Percentiles rank a stretch among this genome's conserved stretches.
Conservation (phyloP, 2,329 filamentous ascomycete species). For the Aspergillus jensenii region DNA sequence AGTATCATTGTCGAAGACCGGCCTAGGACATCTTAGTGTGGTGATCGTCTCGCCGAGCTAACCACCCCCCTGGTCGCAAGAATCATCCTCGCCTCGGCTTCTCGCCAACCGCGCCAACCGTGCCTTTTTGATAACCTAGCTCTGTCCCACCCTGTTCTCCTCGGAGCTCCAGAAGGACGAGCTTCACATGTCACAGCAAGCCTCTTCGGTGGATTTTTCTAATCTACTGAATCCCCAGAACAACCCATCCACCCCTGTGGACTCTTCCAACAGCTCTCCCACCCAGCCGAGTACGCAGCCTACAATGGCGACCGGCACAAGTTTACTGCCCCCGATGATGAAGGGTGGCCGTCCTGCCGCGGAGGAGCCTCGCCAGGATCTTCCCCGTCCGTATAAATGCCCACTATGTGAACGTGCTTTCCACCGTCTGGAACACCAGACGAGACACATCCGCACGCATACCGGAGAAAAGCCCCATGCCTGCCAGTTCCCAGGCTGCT, state of each 20-base stretch:
- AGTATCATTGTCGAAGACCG: conserved; percentile 12
- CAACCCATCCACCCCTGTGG: conserved; percentile 28
- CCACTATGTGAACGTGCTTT: conserved; percentile 98
- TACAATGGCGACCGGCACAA: conserved; percentile 46
- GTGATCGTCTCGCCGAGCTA: conserved; percentile 30
- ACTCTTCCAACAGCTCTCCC: conserved; percentile 28
- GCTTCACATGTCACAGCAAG: conserved; percentile 72
- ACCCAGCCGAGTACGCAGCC: conserved; percentile 26
- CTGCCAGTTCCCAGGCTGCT: conserved; percentile 92
- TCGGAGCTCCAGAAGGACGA: conserved; percentile 17
- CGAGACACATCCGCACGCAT: conserved; percentile 88
- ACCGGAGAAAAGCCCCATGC: conserved; percentile 98
- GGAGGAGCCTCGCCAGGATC: conserved; percentile 67
- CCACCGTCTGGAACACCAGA: conserved; percentile 95
- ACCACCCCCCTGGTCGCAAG: conserved; percentile 21
- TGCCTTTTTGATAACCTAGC: conserved; percentile 10
- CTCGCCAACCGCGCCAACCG: conserved; percentile 8
- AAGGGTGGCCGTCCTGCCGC: conserved; percentile 56
- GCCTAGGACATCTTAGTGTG: conserved; percentile 22
- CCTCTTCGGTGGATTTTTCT: conserved; percentile 72
- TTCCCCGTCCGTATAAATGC: conserved; percentile 97
- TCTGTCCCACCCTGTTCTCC: conserved; percentile 19
- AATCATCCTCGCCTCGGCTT: conserved; percentile 24
- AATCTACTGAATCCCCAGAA: conserved; percentile 69
- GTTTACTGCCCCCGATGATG: conserved; percentile 46